Evolutionary conservation across 495 filamentous ascomycete genomes (phyloP), one percentile per base, ranked within the genome.

Genomic region (Aspergillus avenaceus): DNA sequence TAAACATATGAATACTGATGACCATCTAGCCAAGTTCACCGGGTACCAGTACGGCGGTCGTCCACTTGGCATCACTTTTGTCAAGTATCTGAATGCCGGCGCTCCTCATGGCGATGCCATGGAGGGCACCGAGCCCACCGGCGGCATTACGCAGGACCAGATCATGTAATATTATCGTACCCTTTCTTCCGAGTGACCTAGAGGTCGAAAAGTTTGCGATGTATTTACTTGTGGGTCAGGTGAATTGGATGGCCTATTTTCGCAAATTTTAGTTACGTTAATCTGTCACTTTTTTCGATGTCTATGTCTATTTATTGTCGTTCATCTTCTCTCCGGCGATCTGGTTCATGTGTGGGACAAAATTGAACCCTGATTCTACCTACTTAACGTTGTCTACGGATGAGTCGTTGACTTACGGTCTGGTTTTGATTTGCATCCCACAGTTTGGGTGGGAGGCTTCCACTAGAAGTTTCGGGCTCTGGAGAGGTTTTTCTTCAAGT

Each of bases 1-100:
- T 29, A 9, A 16, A 16, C 8, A 43, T 13, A 22, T 9, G 16
- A 12, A 43, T 44, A 31, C 53, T 63, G 56, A 69, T 24, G 21
- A 23, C 34, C 44, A 27, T 49, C 28, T 46, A 86, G 84, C 88
- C 60, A 98, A 97, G 63, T 98, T 98, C 75, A 89, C 91, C 55
- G 91, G 91, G 44, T 98, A 98, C 61, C 88, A 96, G 63, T 98
- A 98, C 63, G 93, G 93, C 54, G 93, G 92, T 34, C 88, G 93
- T 53, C 93, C 95, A 52, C 84, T 98, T 45, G 90, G 91, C 24
- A 80, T 98, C 50, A 88, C 81, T 58, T 97, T 86, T 67, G 91
- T 96, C 71, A 91, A 91, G 65, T 97, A 97, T 69, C 69, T 84
- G 61, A 90, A 81, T 55, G 75, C 78, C 1, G 79, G 73, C 24